Base-by-base conservation (phyloP, 2,329 filamentous ascomycete species). In the Balansia obtecta region DNA sequence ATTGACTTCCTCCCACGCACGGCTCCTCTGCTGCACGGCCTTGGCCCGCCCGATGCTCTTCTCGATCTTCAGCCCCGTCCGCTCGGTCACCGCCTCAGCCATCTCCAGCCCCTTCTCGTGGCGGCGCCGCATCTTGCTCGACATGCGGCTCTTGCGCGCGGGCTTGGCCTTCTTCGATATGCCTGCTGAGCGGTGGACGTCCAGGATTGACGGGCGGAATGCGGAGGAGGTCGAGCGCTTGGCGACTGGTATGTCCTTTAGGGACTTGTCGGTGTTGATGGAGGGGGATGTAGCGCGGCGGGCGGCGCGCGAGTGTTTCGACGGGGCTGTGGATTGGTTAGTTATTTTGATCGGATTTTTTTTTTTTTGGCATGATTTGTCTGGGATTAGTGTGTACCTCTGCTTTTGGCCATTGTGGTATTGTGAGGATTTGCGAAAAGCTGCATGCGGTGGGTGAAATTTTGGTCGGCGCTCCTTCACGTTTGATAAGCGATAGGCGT, bases 301-400 rank as follows among this genome's bases (percentile, higher is more conserved):
- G 40, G 85, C 84, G 52, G 84, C 85, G 56, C 86, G 83, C 49
- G 86, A 90, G 70, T 83, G 85, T 52, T 80, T 66, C 4, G 85
- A 86, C 39, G 73, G 72, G 50, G 71, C 82, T 86, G 61, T 10
- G 16, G 18, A 38, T 43, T 43, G 33, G 45, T 46, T 6, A 46
- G 39, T 42, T n/a, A n/a, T n/a, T n/a, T n/a, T n/a, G n/a, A n/a
- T n/a, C n/a, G n/a, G n/a, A n/a, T n/a, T n/a, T 45, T 18, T 48
- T 39, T 27, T 42, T 20, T 18, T 11, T 6, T 5, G 15, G 20
- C 20, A 22, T 22, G 4, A 15, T 30, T 2, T 37, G 4, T 7
- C 0, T 5, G 39, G 33, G 18, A 12, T 18, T 1, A n/a, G 37
- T 6, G 9, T 27, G 37, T 41, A 54, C 54, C 50, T 52, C 46